Percentiles rank a stretch among this genome's conserved stretches.
Conservation (phyloP, 225 moss, liverwort and hornwort genomes). For the Physcomitrium patens region DNA sequence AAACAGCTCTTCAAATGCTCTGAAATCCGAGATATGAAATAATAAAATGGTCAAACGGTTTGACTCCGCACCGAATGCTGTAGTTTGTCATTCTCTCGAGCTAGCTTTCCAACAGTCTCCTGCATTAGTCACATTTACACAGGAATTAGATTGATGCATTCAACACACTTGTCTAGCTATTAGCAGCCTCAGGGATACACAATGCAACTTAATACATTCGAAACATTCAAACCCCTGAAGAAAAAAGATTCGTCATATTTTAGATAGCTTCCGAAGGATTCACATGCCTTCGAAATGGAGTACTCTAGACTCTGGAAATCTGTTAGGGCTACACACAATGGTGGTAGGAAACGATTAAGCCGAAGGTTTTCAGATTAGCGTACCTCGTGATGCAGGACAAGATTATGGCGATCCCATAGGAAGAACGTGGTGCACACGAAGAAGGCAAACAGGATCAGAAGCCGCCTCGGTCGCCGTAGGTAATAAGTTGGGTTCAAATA, state of each 20-base stretch:
- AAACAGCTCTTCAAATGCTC: conserved; percentile 12
- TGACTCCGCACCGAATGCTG: conserved; percentile 37
- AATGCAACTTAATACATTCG: too few relatives aligned
- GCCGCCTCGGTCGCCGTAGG: conserved; percentile 58
- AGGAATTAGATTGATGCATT: conserved; percentile 14
- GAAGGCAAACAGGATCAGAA: conserved; percentile 58
- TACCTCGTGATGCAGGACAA: conserved; percentile 55
- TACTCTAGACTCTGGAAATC: background rate
- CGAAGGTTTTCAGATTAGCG: conserved; percentile 10
- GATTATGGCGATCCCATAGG: conserved; percentile 66
- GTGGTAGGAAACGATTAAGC: background rate
- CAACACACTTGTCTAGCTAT: background rate
- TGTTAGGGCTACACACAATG: background rate
- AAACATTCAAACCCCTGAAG: too few relatives aligned
- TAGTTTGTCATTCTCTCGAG: conserved; percentile 34
- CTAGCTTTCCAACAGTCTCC: conserved; percentile 38
- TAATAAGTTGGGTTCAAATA: conserved; percentile 53
- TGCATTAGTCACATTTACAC: conserved; percentile 28
- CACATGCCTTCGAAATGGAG: background rate
- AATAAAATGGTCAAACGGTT: conserved; percentile 16
- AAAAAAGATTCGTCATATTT: background rate
- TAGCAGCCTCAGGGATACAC: too few relatives aligned
- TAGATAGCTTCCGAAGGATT: conserved; percentile 1
- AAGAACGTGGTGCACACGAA: conserved; percentile 59
- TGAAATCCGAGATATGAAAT: conserved; percentile 14